Conservation (phyloP, 306 rosid species). For the Rosa chinensis region DNA sequence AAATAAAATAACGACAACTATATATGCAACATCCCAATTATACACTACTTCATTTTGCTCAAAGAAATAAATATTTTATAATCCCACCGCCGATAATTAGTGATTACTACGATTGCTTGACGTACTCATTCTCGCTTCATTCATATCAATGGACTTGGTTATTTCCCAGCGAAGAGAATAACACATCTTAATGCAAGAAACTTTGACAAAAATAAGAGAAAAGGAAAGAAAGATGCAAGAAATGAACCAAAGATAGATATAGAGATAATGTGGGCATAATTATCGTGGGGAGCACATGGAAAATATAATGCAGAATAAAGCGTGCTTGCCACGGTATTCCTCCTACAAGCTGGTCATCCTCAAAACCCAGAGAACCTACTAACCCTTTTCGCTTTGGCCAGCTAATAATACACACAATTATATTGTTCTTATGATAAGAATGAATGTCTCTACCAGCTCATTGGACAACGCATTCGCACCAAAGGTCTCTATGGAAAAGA, state of each 20-base stretch:
- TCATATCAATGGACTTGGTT: not conserved
- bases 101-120: not conserved
- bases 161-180: not conserved
- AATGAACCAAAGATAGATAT: not conserved
- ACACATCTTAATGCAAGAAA: not conserved
- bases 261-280: not conserved
- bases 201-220: not conserved
- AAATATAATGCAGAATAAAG: not conserved
- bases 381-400: constrained; percentile 10
- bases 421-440: not conserved
- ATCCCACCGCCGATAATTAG: not conserved
- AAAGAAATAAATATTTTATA: too few species aligned
- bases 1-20: too few species aligned
- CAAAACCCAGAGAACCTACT: not conserved
- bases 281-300: constrained; percentile 10
- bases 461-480: constrained; percentile 2
- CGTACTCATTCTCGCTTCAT: not conserved
- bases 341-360: not conserved
- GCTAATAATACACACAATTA: not conserved
- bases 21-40: too few species aligned
- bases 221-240: not conserved
- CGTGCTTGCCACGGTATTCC: constrained; percentile 23
- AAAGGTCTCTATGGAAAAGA: not conserved
- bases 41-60: too few species aligned
- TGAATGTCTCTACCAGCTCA: constrained; percentile 16